These are phyloP conservation scores for Crithidia sp. DNA, from an alignment of 208 protist genomes.

Conservation along the genomic window DNA sequence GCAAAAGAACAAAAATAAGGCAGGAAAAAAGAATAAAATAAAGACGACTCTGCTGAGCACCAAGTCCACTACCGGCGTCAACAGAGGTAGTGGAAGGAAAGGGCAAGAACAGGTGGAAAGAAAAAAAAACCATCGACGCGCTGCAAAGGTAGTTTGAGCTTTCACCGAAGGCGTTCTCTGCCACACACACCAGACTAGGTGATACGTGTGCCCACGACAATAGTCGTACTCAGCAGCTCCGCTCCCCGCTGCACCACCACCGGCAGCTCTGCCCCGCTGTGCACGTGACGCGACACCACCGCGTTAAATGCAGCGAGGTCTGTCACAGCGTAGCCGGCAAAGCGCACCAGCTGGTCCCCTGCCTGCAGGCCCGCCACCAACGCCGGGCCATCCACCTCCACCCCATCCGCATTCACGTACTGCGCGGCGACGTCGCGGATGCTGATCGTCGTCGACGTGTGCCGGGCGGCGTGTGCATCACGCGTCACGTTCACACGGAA, in stretches of 20 bases:
- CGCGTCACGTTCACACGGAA: conserved; percentile 68
- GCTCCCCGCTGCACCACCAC: conserved; percentile 61
- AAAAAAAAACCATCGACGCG: no score
- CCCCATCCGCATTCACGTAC: conserved; percentile 48
- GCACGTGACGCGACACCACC: conserved; percentile 75
- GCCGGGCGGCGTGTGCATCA: conserved; percentile 9
- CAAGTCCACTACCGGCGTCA: no score
- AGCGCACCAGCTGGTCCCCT: conserved; percentile 78
- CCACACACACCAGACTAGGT: neutral
- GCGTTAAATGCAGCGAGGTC: conserved; percentile 87
- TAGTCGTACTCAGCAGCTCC: conserved; percentile 29
- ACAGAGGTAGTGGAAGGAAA: no score
- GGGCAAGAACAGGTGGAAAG: no score
- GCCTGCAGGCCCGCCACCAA: conserved; percentile 58
- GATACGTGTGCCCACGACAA: conserved; percentile 34
- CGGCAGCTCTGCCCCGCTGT: conserved; percentile 48
- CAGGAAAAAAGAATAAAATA: no score
- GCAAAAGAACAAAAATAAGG: no score
- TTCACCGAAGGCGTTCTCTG: no score
- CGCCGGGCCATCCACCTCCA: conserved; percentile 54
- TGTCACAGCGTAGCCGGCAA: conserved; percentile 85
- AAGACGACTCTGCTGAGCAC: no score
- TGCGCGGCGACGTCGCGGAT: conserved; percentile 61
- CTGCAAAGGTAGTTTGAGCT: no score
- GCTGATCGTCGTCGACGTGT: conserved; percentile 32